phyloP scores from a whole-genome alignment of 352 stramenopile species.

The Pythium dissotocum region DNA sequence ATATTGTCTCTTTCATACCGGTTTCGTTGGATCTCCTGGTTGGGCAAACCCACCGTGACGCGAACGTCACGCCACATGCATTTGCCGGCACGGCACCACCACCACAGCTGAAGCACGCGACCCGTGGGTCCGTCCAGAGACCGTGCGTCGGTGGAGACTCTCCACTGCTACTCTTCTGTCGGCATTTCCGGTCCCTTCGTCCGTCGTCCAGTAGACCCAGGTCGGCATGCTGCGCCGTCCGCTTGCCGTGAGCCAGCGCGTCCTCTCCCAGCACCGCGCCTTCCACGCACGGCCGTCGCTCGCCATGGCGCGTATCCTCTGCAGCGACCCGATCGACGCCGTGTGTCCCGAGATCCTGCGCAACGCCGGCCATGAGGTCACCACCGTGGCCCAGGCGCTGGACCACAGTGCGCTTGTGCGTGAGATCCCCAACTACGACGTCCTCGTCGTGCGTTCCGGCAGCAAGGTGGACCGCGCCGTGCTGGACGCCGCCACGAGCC shows the following conservation, averaged over 20 bases:
- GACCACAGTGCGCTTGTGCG: constrained; percentile 64
- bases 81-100: neutral
- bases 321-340: constrained; percentile 85
- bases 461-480: constrained; percentile 77
- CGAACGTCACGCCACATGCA: neutral
- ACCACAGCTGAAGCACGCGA: constrained; percentile 4
- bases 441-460: constrained; percentile 85
- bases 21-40: constrained; percentile 4
- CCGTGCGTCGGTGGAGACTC: neutral
- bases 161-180: neutral
- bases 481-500: constrained; percentile 51
- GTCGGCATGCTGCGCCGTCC: constrained; percentile 53
- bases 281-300: constrained; percentile 43
- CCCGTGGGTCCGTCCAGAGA: neutral
- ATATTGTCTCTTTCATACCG: neutral
- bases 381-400: constrained; percentile 43
- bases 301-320: constrained; percentile 84
- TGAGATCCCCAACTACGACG: constrained; percentile 84
- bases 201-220: neutral
- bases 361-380: constrained; percentile 84
- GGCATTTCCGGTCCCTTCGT: neutral
- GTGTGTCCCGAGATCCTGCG: constrained; percentile 80
- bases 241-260: constrained; percentile 39
- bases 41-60: neutral
- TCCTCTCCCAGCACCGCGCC: constrained; percentile 31